These are phyloP conservation scores for Auricularia auricula-judae DNA, from an alignment of 768 basidiomycete genomes.

Conservation along the genomic window DNA sequence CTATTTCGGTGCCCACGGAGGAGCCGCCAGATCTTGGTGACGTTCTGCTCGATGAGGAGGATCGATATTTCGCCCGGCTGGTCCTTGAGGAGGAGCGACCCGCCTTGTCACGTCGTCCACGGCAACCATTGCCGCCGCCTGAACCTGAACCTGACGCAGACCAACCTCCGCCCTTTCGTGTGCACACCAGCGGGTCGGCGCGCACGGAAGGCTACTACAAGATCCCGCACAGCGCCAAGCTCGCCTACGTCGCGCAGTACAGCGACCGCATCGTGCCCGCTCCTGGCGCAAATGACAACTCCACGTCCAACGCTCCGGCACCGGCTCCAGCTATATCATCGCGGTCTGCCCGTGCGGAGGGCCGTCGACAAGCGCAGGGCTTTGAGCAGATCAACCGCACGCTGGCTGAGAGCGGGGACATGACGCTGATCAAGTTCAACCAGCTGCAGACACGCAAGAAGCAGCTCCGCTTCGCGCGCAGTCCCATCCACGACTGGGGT, in stretches of 20 bases:
- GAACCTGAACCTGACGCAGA: constrained; percentile 19
- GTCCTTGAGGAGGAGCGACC: constrained; percentile 24
- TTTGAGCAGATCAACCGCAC: constrained; percentile 88
- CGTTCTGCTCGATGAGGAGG: constrained; percentile 78
- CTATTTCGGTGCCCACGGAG: constrained; percentile 24
- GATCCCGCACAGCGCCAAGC: constrained; percentile 85
- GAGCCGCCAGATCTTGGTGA: constrained; percentile 39
- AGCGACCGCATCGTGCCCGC: constrained; percentile 45
- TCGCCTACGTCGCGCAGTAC: constrained; percentile 85
- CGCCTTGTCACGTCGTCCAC: constrained; percentile 17
- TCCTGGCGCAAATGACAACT: constrained; percentile 22
- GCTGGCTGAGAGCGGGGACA: constrained; percentile 52
- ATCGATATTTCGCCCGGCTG: constrained; percentile 67
- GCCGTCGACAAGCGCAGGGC: constrained; percentile 81
- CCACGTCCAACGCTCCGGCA: constrained; percentile 25
- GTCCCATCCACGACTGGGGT: constrained; percentile 97
- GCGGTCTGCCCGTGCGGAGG: constrained; percentile 84
- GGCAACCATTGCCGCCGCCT: constrained; percentile 17
- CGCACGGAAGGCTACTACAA: constrained; percentile 94
- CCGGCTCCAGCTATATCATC: constrained; percentile 56
- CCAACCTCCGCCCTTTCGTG: constrained; percentile 45
- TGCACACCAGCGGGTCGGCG: constrained; percentile 76
- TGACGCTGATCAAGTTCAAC: constrained; percentile 79
- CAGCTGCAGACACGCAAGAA: constrained; percentile 97
- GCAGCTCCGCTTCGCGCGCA: constrained; percentile 87